phyloP scores from a whole-genome alignment of 306 rosid genomes.

The Cucurbita argyrosperma region DNA sequence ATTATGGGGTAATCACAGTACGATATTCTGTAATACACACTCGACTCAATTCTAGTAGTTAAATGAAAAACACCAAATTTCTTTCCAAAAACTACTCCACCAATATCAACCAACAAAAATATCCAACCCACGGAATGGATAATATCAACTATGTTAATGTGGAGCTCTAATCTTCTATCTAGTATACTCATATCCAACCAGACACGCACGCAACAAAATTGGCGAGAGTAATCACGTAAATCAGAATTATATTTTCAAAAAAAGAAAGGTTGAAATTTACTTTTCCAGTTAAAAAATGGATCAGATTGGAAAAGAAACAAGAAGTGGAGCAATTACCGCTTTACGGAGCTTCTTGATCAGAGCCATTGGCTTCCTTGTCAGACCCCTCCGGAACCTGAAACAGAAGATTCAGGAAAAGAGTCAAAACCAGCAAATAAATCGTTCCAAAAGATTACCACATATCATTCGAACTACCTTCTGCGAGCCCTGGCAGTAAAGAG shows the following conservation, averaged over 20 bases:
- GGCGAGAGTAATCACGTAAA: neutral
- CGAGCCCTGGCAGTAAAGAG: slow-evolving; percentile 68
- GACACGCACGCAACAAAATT: neutral
- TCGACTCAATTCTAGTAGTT: neutral
- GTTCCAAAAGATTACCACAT: neutral
- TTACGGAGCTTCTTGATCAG: slow-evolving; percentile 90
- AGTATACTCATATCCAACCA: neutral
- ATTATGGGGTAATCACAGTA: neutral
- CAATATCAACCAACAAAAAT: neutral
- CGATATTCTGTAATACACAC: neutral
- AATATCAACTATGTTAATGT: neutral
- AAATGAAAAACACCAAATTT: neutral
- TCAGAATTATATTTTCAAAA: neutral
- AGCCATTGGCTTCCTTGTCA: slow-evolving; percentile 94
- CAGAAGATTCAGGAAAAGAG: neutral
- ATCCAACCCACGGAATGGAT: neutral
- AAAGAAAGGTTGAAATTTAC: neutral
- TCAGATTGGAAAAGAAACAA: neutral
- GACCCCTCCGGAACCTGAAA: slow-evolving; percentile 69
- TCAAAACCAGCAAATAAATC: neutral
- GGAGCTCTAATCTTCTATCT: neutral
- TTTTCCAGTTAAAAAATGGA: neutral
- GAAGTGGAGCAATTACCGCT: slow-evolving; percentile 29
- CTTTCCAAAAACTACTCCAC: neutral
- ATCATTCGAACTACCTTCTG: slow-evolving; percentile 30